Evolutionary conservation across 371 early-diverging fungal species (phyloP).

Genomic region (Blakeslea trispora): DNA sequence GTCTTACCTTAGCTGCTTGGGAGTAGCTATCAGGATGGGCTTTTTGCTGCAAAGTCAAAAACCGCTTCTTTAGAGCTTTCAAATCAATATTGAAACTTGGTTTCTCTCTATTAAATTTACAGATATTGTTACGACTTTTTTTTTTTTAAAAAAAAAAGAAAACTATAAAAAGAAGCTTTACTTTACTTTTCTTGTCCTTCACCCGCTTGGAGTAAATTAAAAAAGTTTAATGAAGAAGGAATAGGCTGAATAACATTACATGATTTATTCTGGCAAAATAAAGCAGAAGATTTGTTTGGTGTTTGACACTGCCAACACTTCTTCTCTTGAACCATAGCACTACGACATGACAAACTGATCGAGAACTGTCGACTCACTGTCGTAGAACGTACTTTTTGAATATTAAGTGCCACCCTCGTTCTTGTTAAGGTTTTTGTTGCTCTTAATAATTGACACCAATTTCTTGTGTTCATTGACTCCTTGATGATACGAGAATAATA

Average conservation of each 20-base stretch:
- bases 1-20: slow-evolving; percentile 61
- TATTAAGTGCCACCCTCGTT: slow-evolving; percentile 8
- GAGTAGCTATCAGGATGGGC: slow-evolving; percentile 89
- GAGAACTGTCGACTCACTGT: slow-evolving; percentile 1
- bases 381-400: background rate
- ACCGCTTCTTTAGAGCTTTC: slow-evolving; percentile 61
- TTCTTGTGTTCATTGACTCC: slow-evolving; percentile 15
- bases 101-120: slow-evolving; percentile 33
- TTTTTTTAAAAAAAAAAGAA: too few relatives aligned
- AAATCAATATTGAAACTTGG: slow-evolving; percentile 71
- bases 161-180: background rate
- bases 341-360: slow-evolving; percentile 14
- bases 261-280: slow-evolving; percentile 57
- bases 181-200: slow-evolving; percentile 29
- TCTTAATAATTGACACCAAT: slow-evolving; percentile 8
- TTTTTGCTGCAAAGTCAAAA: slow-evolving; percentile 75
- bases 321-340: slow-evolving; percentile 20
- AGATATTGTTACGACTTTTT: background rate
- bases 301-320: slow-evolving; percentile 57
- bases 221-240: slow-evolving; percentile 63
- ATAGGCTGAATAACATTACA: slow-evolving; percentile 75
- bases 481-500: slow-evolving; percentile 6
- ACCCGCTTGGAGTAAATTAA: slow-evolving; percentile 55
- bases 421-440: slow-evolving; percentile 7
- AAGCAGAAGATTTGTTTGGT: slow-evolving; percentile 39